phyloP scores from a whole-genome alignment of 2,329 filamentous ascomycete genomes.

The Plenodomus biglobosus region DNA sequence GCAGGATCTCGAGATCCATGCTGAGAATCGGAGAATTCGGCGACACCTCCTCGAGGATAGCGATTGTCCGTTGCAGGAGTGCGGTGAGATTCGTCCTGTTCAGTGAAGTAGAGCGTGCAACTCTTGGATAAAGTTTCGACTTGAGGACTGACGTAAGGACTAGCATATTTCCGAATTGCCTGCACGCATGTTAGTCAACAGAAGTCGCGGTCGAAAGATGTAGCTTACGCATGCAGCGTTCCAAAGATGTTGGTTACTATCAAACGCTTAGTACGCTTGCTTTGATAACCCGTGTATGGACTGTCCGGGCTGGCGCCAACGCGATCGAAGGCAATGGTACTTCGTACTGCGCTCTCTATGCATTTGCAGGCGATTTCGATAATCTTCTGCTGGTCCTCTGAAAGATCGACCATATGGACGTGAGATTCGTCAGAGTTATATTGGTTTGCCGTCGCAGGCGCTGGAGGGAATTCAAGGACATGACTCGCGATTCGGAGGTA shows the following conservation, averaged over 20 bases:
- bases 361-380: slow-evolving; percentile 36
- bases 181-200: slow-evolving; percentile 43
- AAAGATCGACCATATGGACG: slow-evolving; percentile 34
- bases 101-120: slow-evolving; percentile 27
- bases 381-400: slow-evolving; percentile 26
- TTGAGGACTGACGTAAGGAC: slow-evolving; percentile 81
- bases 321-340: slow-evolving; percentile 78
- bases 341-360: slow-evolving; percentile 69
- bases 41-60: slow-evolving; percentile 69
- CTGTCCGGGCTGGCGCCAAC: slow-evolving; percentile 47
- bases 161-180: slow-evolving; percentile 95
- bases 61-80: slow-evolving; percentile 61
- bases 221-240: slow-evolving; percentile 67
- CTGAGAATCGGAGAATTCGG: slow-evolving; percentile 73
- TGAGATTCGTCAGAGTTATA: slow-evolving; percentile 8
- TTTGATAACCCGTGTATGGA: slow-evolving; percentile 50
- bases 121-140: slow-evolving; percentile 51
- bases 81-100: slow-evolving; percentile 27
- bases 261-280: slow-evolving; percentile 63
- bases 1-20: slow-evolving; percentile 74
- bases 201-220: not conserved
- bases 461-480: slow-evolving; percentile 44
- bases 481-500: slow-evolving; percentile 66
- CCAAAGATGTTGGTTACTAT: slow-evolving; percentile 97
- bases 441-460: slow-evolving; percentile 19